Base-by-base conservation (phyloP, 2,329 filamentous ascomycete genomes). In the Ilyonectria sp. region DNA sequence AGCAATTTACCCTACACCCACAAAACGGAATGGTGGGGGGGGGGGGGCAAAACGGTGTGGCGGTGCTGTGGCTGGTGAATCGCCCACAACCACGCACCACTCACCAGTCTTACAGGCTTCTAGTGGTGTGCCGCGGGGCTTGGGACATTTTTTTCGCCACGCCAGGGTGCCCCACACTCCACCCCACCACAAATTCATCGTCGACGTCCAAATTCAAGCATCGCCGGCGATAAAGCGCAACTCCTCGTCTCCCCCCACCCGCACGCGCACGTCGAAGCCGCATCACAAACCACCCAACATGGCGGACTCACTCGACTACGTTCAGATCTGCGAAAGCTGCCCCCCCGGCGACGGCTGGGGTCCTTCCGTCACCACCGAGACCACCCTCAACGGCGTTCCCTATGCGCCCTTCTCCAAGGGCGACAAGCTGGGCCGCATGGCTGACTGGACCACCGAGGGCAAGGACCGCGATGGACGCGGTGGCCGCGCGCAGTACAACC, bases 321-420 rank as follows among this genome's bases (percentile, higher is more conserved):
- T 89, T 73, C 87, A 91, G 76, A 88, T 94, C 72, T 92, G 94
- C 80, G 85, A 91, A 78, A 87, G 89, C 78, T 89, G 94, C 78
- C 92, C 92, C 70, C 86, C 91, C 63, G 91, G 92, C 79, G 92
- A 94, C 77, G 89, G 91, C 82, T 99, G 96, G 96, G 96, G 96
- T 68, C 95, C 95, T 60, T 82, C 93, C 69, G 90, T 92, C 74
- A 92, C 94, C 68, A 90, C 86, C 76, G 94, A 97, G 81, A 97
- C 94, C 71, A 97, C 93, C 69, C 89, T 98, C 77, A 92, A 97
- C 80, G 96, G 96, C 80, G 94, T 98, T 56, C 96, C 96, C 44
- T 99, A 98, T 82, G 96, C 96, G 76, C 96, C 96, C 69, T 99
- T 96, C 87, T 98, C 95, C 74, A 99, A 99, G 85, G 94, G 94